Evolutionary conservation across 2,329 filamentous ascomycete genomes (phyloP), one percentile per base, ranked within the genome.

Genomic region (Biscogniauxia marginata): DNA sequence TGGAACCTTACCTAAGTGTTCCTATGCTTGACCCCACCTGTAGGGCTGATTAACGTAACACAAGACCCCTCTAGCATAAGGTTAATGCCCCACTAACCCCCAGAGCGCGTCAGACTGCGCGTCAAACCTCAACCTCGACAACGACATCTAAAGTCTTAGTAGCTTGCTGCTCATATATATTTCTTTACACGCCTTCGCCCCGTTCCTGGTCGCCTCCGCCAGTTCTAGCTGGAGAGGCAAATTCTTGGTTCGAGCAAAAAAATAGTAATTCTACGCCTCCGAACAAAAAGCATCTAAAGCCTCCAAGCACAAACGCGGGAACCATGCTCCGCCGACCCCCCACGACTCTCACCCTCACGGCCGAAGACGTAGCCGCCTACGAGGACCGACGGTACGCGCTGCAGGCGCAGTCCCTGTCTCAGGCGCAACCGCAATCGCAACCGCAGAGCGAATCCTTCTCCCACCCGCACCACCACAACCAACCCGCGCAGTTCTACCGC

Each of bases 291-390:
- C 43, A 23, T 2, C 4, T 13, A 9, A 16, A 49, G 21, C 20
- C 53, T 22, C 19, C 20, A 48, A 39, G 52, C 24, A 46, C 7
- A 49, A 4, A 2, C 7, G 8, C 20, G n/a, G 8, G 9, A 23
- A 73, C 34, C 7, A 87, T 89, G 85, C 84, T 89, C 63, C 84
- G 86, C 64, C 84, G 88, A 47, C 81, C 84, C 16, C 81, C 88
- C 9, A 91, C 88, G 48, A 82, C 83, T 13, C 83, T 91, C 60
- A 77, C 81, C 53, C 81, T 91, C 61, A 90, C 87, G 2, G 78
- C 84, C 49, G 85, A 89, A 67, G 88, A 91, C 71, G 79, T 91
- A 43, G 85, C 86, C 43, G 77, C 82, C 53, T 90, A 89, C 74
- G 87, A 91, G 67, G 85, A 87, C 70, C 79, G 80, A 23, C 81